These are phyloP conservation scores for Colletotrichum sidae DNA, from an alignment of 2,329 filamentous ascomycete genomes.

Conservation along the genomic window DNA sequence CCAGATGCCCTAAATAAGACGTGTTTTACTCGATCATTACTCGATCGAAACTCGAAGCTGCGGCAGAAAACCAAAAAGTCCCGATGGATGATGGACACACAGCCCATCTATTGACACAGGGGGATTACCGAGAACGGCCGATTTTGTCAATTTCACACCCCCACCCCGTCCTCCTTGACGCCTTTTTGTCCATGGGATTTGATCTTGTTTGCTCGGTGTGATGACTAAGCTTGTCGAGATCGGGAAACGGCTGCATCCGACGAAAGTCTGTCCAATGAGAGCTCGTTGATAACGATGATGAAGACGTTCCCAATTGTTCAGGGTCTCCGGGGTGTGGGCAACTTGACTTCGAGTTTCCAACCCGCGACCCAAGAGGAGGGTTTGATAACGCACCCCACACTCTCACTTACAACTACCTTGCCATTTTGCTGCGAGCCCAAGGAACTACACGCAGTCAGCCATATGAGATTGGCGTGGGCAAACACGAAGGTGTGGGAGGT, in stretches of 20 bases:
- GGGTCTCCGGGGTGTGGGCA: slow-evolving; percentile 8
- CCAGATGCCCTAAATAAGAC: slow-evolving; percentile 9
- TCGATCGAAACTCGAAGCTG: slow-evolving; percentile 55
- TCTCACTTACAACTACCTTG: no score
- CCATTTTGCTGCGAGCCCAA: not conserved
- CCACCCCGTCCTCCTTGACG: no score
- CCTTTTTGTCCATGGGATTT: not conserved
- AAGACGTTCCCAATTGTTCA: slow-evolving; percentile 21
- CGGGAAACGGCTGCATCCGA: slow-evolving; percentile 35
- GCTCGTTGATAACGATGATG: slow-evolving; percentile 30
- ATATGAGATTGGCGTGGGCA: not conserved
- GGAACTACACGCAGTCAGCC: not conserved
- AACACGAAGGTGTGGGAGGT: slow-evolving; percentile 17
- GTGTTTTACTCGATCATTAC: slow-evolving; percentile 57
- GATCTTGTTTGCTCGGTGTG: slow-evolving; percentile 5
- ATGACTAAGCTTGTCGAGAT: slow-evolving; percentile 21
- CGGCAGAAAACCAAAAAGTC: slow-evolving; percentile 11
- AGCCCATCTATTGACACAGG: not conserved
- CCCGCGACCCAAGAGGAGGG: not conserved
- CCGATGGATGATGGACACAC: not conserved
- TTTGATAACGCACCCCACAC: slow-evolving; percentile 32
- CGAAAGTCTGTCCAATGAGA: slow-evolving; percentile 17
- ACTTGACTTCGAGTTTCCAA: no score
- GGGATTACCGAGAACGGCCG: slow-evolving; percentile 25
- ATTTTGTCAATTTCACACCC: not conserved